phyloP scores from a whole-genome alignment of 2,329 filamentous ascomycete genomes.

The Meredithiella fracta region DNA sequence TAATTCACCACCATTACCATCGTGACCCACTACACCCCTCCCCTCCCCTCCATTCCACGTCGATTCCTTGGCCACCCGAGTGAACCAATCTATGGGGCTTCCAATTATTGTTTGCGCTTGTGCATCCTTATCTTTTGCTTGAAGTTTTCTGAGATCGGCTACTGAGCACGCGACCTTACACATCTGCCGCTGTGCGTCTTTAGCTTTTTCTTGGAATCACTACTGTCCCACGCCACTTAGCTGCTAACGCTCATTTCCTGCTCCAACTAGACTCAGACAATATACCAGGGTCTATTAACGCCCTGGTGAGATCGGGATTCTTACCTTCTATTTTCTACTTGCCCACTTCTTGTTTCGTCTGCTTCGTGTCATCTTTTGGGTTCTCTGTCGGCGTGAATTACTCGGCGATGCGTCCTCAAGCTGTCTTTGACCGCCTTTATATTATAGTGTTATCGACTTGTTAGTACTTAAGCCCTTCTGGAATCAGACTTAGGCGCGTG shows the following conservation, averaged over 20 bases:
- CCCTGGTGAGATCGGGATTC: background rate
- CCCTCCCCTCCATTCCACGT: background rate
- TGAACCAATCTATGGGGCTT: background rate
- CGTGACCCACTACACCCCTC: background rate
- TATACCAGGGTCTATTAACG: too few relatives aligned
- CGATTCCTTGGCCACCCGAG: background rate
- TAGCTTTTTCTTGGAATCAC: too few relatives aligned
- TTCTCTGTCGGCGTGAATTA: background rate
- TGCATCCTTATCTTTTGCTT: background rate
- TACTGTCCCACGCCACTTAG: too few relatives aligned
- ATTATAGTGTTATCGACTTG: background rate
- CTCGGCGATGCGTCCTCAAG: background rate
- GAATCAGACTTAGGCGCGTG: too few relatives aligned
- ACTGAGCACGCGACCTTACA: constrained; percentile 1
- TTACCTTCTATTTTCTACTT: background rate
- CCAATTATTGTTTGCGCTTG: background rate
- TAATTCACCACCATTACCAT: background rate
- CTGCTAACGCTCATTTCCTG: too few relatives aligned
- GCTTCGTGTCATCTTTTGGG: background rate
- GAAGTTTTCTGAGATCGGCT: background rate
- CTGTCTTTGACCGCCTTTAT: background rate
- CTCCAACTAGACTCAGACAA: too few relatives aligned
- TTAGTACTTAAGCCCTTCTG: too few relatives aligned
- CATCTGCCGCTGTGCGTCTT: too few relatives aligned
- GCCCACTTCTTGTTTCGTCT: background rate